Conservation (phyloP, 192 early-diverging fungal species). For the Chytriomyces sp. region DNA sequence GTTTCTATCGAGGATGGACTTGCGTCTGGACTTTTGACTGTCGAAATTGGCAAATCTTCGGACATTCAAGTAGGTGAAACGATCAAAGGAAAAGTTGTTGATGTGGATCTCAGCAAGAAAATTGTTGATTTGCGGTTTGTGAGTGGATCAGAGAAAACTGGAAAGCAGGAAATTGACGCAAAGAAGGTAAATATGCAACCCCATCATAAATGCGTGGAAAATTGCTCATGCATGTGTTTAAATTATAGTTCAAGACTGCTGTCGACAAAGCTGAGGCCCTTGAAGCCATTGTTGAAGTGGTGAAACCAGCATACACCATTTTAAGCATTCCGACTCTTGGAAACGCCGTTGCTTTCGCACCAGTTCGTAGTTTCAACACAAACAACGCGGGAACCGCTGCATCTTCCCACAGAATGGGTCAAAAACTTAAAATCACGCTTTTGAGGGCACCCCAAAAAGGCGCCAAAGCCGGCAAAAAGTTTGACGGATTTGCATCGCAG, state of each 20-base stretch:
- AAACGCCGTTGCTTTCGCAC: conserved; percentile 37
- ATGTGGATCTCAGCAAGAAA: conserved; percentile 68
- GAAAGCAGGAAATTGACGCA: conserved; percentile 28
- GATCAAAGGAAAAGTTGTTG: conserved; percentile 66
- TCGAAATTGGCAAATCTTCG: conserved; percentile 49
- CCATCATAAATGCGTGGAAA: not conserved
- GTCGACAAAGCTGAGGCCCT: conserved; percentile 38
- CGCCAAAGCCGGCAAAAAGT: conserved; percentile 1
- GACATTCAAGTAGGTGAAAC: conserved; percentile 49
- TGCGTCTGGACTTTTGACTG: conserved; percentile 64
- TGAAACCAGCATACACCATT: conserved; percentile 82
- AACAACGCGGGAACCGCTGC: conserved; percentile 12
- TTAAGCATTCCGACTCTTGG: conserved; percentile 61
- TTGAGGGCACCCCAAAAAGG: not conserved
- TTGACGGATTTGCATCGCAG: conserved; percentile 24
- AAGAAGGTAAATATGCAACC: conserved; percentile 12
- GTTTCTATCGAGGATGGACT: conserved; percentile 50
- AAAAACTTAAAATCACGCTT: conserved; percentile 39
- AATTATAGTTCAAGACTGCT: conserved; percentile 10
- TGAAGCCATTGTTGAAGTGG: conserved; percentile 69
- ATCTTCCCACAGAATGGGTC: conserved; percentile 30
- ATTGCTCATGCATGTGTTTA: not conserved
- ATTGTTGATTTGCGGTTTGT: conserved; percentile 63
- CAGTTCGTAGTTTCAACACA: conserved; percentile 32
- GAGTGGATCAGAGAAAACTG: not conserved